These are phyloP conservation scores for Brassica carinata DNA, from an alignment of 345 rosid species.

Conservation along the genomic window DNA sequence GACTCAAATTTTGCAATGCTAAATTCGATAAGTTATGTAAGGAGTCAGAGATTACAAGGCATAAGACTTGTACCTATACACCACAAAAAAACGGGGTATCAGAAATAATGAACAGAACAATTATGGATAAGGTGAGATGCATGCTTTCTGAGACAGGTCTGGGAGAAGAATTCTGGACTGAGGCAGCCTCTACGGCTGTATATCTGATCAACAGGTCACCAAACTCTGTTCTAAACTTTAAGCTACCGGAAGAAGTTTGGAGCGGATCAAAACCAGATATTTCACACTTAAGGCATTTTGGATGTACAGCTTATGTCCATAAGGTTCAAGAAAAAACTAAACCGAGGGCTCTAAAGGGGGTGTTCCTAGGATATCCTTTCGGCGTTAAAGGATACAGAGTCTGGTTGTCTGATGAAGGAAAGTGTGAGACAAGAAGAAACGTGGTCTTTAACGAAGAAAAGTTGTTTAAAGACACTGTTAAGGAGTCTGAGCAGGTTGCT, in stretches of 20 bases:
- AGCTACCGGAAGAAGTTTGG: too few relatives aligned
- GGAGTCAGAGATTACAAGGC: neutral
- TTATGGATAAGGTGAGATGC: neutral
- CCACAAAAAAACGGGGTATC: neutral
- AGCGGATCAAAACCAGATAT: too few relatives aligned
- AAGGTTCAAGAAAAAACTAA: too few relatives aligned
- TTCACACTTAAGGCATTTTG: too few relatives aligned
- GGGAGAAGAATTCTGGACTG: neutral
- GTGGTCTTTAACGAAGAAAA: neutral
- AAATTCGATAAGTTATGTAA: neutral
- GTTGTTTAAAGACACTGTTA: too few relatives aligned
- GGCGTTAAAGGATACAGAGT: neutral
- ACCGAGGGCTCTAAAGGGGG: too few relatives aligned
- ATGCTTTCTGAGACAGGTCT: neutral
- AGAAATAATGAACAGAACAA: neutral
- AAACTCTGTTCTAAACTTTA: neutral
- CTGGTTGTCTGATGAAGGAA: neutral
- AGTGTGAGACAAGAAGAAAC: neutral
- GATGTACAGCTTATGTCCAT: too few relatives aligned
- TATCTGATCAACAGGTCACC: neutral
- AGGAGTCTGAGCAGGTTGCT: neutral
- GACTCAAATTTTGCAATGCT: too few relatives aligned
- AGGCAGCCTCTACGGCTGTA: neutral
- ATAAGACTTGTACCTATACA: neutral
- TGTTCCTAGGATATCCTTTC: neutral